Percentiles rank a stretch among this genome's conserved stretches.
Evolutionary conservation across 140 eudicot genomes (phyloP).

Genomic region (Bidens hawaiensis): DNA sequence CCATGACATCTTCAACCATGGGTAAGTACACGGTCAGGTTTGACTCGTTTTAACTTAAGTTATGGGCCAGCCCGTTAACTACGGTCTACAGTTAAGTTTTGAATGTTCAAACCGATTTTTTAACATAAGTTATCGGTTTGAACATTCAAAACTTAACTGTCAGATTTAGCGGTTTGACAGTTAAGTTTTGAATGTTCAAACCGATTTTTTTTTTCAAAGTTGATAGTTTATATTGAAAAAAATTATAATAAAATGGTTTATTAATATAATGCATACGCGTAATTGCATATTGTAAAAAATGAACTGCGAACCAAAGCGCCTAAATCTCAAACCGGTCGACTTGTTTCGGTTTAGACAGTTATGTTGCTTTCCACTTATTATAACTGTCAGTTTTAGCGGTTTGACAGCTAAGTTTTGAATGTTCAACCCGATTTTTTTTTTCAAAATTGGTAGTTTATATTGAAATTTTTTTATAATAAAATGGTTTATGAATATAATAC

Average conservation of each 20-base stretch:
- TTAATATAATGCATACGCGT: too few species aligned
- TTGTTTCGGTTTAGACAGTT: too few species aligned
- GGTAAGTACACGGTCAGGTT: constrained; percentile 35
- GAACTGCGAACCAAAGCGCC: not conserved
- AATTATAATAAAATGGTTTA: too few species aligned
- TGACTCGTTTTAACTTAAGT: not conserved
- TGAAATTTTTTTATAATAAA: too few species aligned
- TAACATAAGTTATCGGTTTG: too few species aligned
- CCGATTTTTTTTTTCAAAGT: not conserved
- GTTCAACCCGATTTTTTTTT: not conserved
- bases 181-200: not conserved
- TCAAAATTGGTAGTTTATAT: not conserved
- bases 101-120: not conserved
- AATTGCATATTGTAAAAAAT: not conserved
- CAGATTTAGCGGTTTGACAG: not conserved
- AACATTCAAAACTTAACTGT: too few species aligned
- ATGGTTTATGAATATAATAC: too few species aligned
- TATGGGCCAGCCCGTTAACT: not conserved
- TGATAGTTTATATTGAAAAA: not conserved
- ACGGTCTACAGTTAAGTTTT: not conserved
- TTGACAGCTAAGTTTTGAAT: not conserved
- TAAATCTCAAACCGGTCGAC: not conserved
- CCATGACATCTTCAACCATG: constrained; percentile 94
- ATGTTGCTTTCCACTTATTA: too few species aligned
- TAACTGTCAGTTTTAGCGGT: not conserved